Conservation (phyloP, 352 stramenopile genomes). For the Phytophthora hibernalis region DNA sequence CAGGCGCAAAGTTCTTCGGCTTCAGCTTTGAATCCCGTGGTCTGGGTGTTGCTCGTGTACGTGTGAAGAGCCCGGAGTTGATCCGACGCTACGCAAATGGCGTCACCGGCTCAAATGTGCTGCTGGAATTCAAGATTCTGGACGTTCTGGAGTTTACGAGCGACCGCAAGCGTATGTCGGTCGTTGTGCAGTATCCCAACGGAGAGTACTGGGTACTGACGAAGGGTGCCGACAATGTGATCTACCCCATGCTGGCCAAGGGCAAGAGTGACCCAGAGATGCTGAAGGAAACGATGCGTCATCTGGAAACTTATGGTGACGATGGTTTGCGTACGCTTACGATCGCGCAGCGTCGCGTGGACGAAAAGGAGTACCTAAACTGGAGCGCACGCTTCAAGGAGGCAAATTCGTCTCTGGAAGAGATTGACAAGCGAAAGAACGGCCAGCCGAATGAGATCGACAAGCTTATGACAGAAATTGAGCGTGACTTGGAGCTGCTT, state of each 20-base stretch:
- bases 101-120: conserved; percentile 44
- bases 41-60: conserved; percentile 65
- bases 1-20: conserved; percentile 82
- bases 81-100: conserved; percentile 40
- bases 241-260: conserved; percentile 83
- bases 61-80: conserved; percentile 48
- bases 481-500: conserved; percentile 82
- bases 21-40: conserved; percentile 78
- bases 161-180: conserved; percentile 82
- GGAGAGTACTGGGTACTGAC: conserved; percentile 74
- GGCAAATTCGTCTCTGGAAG: conserved; percentile 72
- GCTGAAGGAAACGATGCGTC: conserved; percentile 61
- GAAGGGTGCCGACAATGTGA: conserved; percentile 95
- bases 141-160: conserved; percentile 97
- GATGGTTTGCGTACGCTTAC: conserved; percentile 88
- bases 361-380: conserved; percentile 59
- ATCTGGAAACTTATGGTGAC: conserved; percentile 84
- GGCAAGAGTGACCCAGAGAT: conserved; percentile 63
- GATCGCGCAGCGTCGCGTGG: conserved; percentile 68
- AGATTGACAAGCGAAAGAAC: conserved; percentile 86
- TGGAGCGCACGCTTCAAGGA: conserved; percentile 76
- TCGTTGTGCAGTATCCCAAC: conserved; percentile 76
- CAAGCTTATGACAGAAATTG: conserved; percentile 76
- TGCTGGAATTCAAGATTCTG: conserved; percentile 86
- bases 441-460: conserved; percentile 75